Evolutionary conservation across 2,329 filamentous ascomycete genomes (phyloP), one percentile per base, ranked within the genome.

Genomic region (Penicillium corylophilum): DNA sequence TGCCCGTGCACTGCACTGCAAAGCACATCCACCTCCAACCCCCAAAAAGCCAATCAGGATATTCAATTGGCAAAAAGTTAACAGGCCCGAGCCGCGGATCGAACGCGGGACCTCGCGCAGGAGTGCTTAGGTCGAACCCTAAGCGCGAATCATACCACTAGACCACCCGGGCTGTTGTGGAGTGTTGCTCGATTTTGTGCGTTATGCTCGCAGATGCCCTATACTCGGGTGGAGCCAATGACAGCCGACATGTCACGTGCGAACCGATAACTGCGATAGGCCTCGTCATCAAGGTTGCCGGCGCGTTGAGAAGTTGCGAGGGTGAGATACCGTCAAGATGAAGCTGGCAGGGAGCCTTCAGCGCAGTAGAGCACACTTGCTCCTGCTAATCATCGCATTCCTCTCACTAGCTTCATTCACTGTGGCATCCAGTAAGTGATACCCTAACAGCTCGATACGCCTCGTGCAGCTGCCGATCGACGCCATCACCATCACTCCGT

Each of bases 351-450:
- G 68, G 65, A 46, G 55, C 53, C 51, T 29, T 20, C 48, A 44
- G 46, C 57, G 40, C 36, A 53, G 48, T 22, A 51, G 53, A n/a
- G 33, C 56, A 20, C 50, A 51, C 6, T 41, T 63, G 36, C 10
- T 68, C n/a, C 53, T 69, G 39, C 53, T 69, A 20, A 46, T 69
- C 7, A 8, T 69, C 28, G 47, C 52, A 8, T 41, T 73, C 18
- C 24, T 68, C 2, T 65, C 61, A 16, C 51, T 64, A 35, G 50
- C 64, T 22, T 64, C 71, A 7, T 51, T 70, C 5, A 60, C 67
- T 29, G 46, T 65, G 24, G 71, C 71, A 38, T 68, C 67, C 9
- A 69, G 72, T 74, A 63, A 64, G 71, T 67, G 18, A 12, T 16
- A 15, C 29, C 50, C 35, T 18, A 20, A 3, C 29, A 26, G 18